Evolutionary conservation across 2,329 filamentous ascomycete genomes (phyloP).

Genomic region (Colletotrichum spaethianum): DNA sequence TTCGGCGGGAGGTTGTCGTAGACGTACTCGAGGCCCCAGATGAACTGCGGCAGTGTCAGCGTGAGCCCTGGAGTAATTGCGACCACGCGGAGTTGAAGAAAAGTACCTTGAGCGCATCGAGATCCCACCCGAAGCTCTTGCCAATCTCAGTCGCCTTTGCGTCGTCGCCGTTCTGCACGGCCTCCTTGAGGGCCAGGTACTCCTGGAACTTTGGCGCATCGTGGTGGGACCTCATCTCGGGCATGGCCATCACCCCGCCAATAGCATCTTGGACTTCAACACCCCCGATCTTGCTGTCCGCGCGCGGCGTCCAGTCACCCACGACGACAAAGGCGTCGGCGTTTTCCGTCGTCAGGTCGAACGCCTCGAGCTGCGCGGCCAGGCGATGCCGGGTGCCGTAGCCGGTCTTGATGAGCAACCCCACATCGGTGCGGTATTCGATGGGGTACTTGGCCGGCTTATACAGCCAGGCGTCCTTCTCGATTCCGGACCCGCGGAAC

Average conservation of each 20-base stretch:
- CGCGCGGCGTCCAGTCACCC: slow-evolving; percentile 63
- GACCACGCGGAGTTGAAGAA: slow-evolving; percentile 3
- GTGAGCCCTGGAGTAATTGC: slow-evolving; percentile 6
- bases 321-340: slow-evolving; percentile 62
- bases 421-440: slow-evolving; percentile 62
- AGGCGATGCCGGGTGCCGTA: slow-evolving; percentile 67
- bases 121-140: slow-evolving; percentile 61
- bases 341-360: slow-evolving; percentile 55
- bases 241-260: slow-evolving; percentile 50
- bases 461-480: slow-evolving; percentile 60
- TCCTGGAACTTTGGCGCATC: slow-evolving; percentile 55
- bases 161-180: slow-evolving; percentile 56
- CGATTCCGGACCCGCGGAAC: slow-evolving; percentile 47
- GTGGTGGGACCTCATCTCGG: slow-evolving; percentile 49
- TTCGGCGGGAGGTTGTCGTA: slow-evolving; percentile 66
- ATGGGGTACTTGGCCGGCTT: slow-evolving; percentile 57
- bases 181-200: slow-evolving; percentile 56
- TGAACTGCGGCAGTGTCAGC: slow-evolving; percentile 57
- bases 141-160: slow-evolving; percentile 55
- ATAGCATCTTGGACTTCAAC: slow-evolving; percentile 59
- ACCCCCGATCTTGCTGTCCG: slow-evolving; percentile 51
- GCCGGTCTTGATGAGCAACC: slow-evolving; percentile 69
- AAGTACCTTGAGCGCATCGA: slow-evolving; percentile 64
- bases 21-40: slow-evolving; percentile 67
- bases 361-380: slow-evolving; percentile 61